Evolutionary conservation across 495 filamentous ascomycete genomes (phyloP).

Genomic region (Margaritispora aquatica): DNA sequence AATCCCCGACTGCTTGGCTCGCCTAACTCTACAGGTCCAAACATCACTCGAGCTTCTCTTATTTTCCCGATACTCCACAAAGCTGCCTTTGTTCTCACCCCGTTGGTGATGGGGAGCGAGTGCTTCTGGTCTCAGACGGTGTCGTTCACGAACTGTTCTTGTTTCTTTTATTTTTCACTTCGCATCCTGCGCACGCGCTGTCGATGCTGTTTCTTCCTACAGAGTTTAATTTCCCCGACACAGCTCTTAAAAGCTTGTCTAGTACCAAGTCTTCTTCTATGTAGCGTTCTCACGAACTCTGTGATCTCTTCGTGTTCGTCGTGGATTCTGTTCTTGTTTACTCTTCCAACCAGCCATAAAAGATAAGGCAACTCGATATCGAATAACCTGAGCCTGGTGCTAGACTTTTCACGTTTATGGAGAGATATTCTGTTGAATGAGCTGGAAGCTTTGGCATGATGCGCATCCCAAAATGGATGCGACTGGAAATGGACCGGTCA

Average conservation of each 20-base stretch:
- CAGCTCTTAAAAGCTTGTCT: background rate
- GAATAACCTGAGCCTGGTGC: too few species aligned
- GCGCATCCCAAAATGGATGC: background rate
- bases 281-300: background rate
- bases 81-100: background rate
- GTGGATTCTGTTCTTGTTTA: background rate
- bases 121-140: background rate
- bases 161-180: background rate
- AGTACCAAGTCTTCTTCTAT: background rate
- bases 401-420: background rate
- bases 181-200: background rate
- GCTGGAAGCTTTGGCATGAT: background rate
- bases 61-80: background rate
- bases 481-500: background rate
- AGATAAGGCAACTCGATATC: too few species aligned
- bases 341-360: too few species aligned
- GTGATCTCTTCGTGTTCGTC: background rate
- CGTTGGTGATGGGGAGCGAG: background rate
- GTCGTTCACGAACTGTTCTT: background rate
- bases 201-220: background rate
- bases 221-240: background rate
- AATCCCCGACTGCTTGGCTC: background rate
- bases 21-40: background rate
- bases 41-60: background rate
- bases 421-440: background rate